Base-by-base conservation (phyloP, 805 yeast genomes). In the Yarrowia keelungensis region DNA sequence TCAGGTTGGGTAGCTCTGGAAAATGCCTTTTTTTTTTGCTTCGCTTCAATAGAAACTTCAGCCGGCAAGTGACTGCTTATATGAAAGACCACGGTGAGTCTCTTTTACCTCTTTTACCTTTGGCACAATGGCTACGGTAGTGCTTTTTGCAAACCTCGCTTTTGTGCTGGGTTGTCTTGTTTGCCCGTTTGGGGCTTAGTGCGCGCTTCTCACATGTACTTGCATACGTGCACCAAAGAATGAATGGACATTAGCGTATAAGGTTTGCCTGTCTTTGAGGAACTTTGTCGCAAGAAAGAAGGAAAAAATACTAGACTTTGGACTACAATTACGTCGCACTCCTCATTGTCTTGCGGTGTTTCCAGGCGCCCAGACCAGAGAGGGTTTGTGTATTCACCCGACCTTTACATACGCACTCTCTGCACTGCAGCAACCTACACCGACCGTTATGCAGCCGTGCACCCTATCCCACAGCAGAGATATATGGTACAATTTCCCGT, bases 121-220 rank as follows among this genome's bases (percentile, higher is more conserved):
- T 51, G 35, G 45, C 45, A 53, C 59, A 53, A 53, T 53, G 59
- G 45, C 59, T 14, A 22, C 45, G 14, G 43, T 50, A 50, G 56
- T 50, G 56, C 56, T 35, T 50, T 35, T 50, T 50, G 16, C 56
- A 22, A 26, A 26, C n/a, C 56, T 50, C 56, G 42, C 41, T 50
- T 50, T 50, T 50, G 58, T 19, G 58, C 42, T 51, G n/a, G 8
- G 26, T 5, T 35, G 56, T 51, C 58, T 51, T 51, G 58, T 51
- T 36, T 51, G 36, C 58, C 59, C 45, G 8, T 39, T 53, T 53
- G 59, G 45, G 59, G 59, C 59, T 53, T 22, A 53, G 59, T 53
- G 45, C 45, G 59, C 59, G 45, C 59, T 39, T 39, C 59, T 53
- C 59, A 53, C 59, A 53, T 53, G 59, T 39, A 53, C 59, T 16